Evolutionary conservation across 805 yeast genomes (phyloP), one percentile per base, ranked within the genome.

Genomic region (Zygosaccharomyces siamensis): DNA sequence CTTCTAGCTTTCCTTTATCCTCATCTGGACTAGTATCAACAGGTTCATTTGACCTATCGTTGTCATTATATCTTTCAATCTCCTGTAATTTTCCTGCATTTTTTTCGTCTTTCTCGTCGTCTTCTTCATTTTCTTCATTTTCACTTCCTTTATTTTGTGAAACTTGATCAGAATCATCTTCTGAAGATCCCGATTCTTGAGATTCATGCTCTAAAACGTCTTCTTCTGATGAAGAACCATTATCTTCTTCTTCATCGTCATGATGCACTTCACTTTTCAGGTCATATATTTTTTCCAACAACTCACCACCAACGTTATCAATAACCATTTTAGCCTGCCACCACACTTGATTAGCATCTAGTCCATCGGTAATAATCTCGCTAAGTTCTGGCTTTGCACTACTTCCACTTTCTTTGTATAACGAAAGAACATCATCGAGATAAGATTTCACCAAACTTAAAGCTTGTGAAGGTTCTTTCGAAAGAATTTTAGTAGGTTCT

Each of bases 281-380:
- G 32, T 69, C 72, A 2, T 82, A 81, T 39, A 88, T 76, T 45
- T 75, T 75, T 16, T 74, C 78, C 62, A 86, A 62, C 31, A 89
- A 67, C 38, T 75, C 73, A 42, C 84, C 89, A 24, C 84, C 81
- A 10, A 85, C 84, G 6, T 84, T 84, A 50, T 89, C 97, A 33
- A 89, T 71, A 16, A 92, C 83, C 70, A 92, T 77, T 66, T 86
- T 88, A 2, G 87, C 83, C 68, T 92, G 98, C 48, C 92, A 95
- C 89, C 92, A 92, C 0, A 93, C 89, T 63, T 92, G 98, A 35
- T 84, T 78, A 21, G 96, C 83, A 64, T 87, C 96, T 47, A 92
- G 72, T 0, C 97, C 98, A 43, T 89, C 95, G 11, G 85, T 76
- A 57, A 84, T 80, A 18, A 92, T 75, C 62, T 87, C 89, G 66